Evolutionary conservation across 371 early-diverging fungal species (phyloP), one percentile per base, ranked within the genome.

Genomic region (Haplosporangium sp.): DNA sequence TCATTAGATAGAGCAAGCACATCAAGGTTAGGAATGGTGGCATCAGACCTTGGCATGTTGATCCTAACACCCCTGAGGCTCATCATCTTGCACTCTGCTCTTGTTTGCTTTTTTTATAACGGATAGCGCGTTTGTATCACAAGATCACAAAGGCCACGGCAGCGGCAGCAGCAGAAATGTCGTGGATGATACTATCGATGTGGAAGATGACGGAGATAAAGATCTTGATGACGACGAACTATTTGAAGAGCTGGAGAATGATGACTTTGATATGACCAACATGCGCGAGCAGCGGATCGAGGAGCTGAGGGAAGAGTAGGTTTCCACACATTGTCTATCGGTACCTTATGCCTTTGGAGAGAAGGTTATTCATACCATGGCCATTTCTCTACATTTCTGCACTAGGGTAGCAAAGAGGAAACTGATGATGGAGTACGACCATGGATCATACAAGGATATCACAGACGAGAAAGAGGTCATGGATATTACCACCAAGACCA

Each of bases 391-490:
- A 37, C 18, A 38, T 43, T 29, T 4, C 29, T 29, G 4, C 29
- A 29, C 29, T 29, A 92, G 93, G 82, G 76, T 93, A 29, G 77
- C 66, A 40, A 82, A 86, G 68, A 85, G 91, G 23, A 83, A 88
- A 56, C 83, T 86, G n/a, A 85, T 94, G 87, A 81, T 84, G 48
- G 85, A 87, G 21, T 86, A 84, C 45, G 75, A 86, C 3, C 93
- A 95, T 74, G 99, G 99, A n/a, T 74, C 86, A 0, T 97, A 94
- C 81, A 85, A 86, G 11, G 93, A 94, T 43, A 86, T 97, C 43
- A 64, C 71, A 18, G 86, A 85, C 11, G 99, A 98, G 73, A 96
- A 96, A 83, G 95, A 95, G 20, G 84, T 97, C 59, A 89, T 98
- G 82, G 86, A 91, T 48, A 87, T 94, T 38, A 93, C 96, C 8